Evolutionary conservation across 257 asterid species (phyloP), one percentile per base, ranked within the genome.

Genomic region (Voacanga thouarsii): DNA sequence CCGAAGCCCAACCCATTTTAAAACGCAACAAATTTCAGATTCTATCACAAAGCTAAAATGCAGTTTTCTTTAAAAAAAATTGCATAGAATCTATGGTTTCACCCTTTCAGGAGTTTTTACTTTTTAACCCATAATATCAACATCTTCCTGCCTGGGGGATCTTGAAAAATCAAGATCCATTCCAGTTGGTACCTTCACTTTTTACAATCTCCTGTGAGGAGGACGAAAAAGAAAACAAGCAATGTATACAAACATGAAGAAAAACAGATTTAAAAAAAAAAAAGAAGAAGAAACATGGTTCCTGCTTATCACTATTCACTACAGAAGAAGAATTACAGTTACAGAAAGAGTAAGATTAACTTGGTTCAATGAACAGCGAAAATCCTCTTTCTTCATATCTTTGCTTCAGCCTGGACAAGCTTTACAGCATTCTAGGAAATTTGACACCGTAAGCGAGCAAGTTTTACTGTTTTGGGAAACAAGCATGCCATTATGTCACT

Each of bases 391-490:
- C 50, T 30, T 23, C 77, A 68, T 77, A 28, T 63, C 77, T 72
- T 78, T 76, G 63, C 60, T 56, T 51, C 60, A 67, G 37, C 21
- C 37, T 70, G 45, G 80, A 79, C 23, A 55, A 28, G 50, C 73
- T 72, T 49, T 80, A 56, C 63, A 69, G 74, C 67, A 68, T 70
- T 45, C 50, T 18, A 16, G 75, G 63, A 33, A 49, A 23, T 12
- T 74, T 82, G 57, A 57, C 80, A 50, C 10, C 61, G 4, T 21
- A 8, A 57, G 72, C 41, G 74, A 75, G 64, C 75, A 26, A 74
- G 76, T 64, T 37, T 51, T 47, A 66, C 44, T 68, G 78, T 72
- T 68, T 23, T 33, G 65, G 71, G 44, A 79, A 73, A 74, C 60
- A 61, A 66, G 67, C 53, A 68, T 79, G 71, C 76, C 10, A 61